Evolutionary conservation across 2,329 filamentous ascomycete species (phyloP), one percentile per base, ranked within the genome.

Genomic region (Clathrospora elynae): DNA sequence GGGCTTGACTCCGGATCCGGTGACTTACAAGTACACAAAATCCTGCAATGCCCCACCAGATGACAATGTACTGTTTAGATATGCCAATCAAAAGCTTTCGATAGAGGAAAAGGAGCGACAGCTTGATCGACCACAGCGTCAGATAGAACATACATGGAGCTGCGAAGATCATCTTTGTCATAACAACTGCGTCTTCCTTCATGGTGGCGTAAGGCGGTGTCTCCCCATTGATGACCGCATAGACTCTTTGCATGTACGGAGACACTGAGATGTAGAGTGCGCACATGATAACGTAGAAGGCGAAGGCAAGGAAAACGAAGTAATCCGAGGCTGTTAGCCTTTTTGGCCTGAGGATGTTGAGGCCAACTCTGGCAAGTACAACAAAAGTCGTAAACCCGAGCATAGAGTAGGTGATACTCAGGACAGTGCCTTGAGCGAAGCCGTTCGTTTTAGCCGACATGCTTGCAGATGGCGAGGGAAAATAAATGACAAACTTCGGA

Each of bases 81-180:
- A 67, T 46, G 0, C 68, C 64, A 4, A 45, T 45, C 42, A 70
- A 51, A 8, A 73, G 45, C 10, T 60, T 55, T 19, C 66, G 58
- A 48, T 72, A 72, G 37, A 73, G 57, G 11, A 65, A 55, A 17
- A 73, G 54, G 13, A 73, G 56, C 4, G 65, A 66, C n/a, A 69
- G 51, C 37, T 73, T 73, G 37, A 72, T 61, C 10, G 61, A 54
- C 68, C 69, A 73, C 6, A 73, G 51, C 4, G 61, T 64, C n/a
- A 64, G 42, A 67, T 68, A 73, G 36, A 72, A 60, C 28, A 71
- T 59, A 24, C 71, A 62, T 5, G 62, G 64, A 16, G 66, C 65
- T 8, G 62, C 63, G 38, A 73, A 71, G 35, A 72, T 67, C 24
- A 71, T 60, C 36, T 67, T 69, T 17, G 67, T 59, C 41, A 71